These are phyloP conservation scores for Liquidambar formosana DNA, from an alignment of 164 flowering plant species.

Conservation along the genomic window DNA sequence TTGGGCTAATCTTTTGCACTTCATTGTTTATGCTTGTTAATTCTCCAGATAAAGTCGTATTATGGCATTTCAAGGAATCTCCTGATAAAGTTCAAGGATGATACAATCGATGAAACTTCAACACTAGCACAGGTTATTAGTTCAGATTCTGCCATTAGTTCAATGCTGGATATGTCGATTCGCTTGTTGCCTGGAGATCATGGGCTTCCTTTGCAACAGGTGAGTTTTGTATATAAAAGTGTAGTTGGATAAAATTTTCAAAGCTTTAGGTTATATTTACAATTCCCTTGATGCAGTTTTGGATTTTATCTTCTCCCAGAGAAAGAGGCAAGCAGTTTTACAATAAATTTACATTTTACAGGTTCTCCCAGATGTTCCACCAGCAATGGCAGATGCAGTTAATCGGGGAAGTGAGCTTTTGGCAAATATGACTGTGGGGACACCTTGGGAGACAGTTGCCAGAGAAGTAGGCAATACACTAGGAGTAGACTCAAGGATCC, in stretches of 20 bases:
- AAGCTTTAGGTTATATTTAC: too few relatives aligned
- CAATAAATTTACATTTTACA: constrained; percentile 20
- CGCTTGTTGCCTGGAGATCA: constrained; percentile 87
- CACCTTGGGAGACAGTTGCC: constrained; percentile 88
- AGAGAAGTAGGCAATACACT: constrained; percentile 78
- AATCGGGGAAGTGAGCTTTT: constrained; percentile 83
- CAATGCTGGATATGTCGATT: constrained; percentile 81
- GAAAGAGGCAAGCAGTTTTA: background rate
- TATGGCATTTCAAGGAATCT: constrained; percentile 89
- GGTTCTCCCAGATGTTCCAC: constrained; percentile 90
- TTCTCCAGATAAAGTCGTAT: constrained; percentile 71
- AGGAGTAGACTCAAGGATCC: constrained; percentile 56
- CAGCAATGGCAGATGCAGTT: constrained; percentile 89
- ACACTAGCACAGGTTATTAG: constrained; percentile 75
- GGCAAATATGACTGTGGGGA: constrained; percentile 70
- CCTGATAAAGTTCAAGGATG: constrained; percentile 87
- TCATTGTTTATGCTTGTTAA: background rate
- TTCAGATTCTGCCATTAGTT: constrained; percentile 77
- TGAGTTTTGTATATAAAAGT: constrained; percentile 15
- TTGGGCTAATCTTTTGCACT: background rate
- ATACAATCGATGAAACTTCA: constrained; percentile 83
- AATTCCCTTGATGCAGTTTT: background rate
- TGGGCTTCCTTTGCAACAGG: constrained; percentile 89
- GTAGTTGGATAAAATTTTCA: background rate
- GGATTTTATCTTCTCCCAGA: background rate